Evolutionary conservation across 768 basidiomycete genomes (phyloP).

Genomic region (Ramaria sp.): DNA sequence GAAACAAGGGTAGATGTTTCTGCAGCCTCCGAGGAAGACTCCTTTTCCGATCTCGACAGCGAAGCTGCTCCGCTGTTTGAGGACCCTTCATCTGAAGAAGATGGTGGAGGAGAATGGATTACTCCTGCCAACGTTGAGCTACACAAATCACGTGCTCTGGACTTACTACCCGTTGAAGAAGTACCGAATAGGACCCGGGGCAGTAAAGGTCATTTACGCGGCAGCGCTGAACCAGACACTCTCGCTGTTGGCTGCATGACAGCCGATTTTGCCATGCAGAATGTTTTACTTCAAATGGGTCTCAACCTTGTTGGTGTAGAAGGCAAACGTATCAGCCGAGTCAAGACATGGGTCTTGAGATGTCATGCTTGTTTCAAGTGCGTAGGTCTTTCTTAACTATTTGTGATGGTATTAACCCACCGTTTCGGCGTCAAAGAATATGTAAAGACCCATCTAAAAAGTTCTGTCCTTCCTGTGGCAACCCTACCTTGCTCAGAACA

Average conservation of each 20-base stretch:
- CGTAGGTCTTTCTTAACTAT: slow-evolving; percentile 23
- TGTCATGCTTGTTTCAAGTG: slow-evolving; percentile 99
- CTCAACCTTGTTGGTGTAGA: slow-evolving; percentile 81
- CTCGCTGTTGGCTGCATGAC: slow-evolving; percentile 89
- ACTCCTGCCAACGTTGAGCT: slow-evolving; percentile 77
- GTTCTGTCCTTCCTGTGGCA: slow-evolving; percentile 97
- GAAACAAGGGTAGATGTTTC: background rate
- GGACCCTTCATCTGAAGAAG: slow-evolving; percentile 63
- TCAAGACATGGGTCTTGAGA: slow-evolving; percentile 91
- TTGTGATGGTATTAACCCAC: background rate
- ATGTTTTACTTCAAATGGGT: slow-evolving; percentile 90
- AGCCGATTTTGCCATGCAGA: slow-evolving; percentile 98
- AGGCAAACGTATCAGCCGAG: slow-evolving; percentile 80
- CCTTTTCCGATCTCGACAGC: slow-evolving; percentile 14
- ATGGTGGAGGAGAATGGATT: slow-evolving; percentile 94
- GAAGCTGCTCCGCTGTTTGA: slow-evolving; percentile 41
- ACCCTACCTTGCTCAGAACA: slow-evolving; percentile 78
- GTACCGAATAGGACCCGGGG: background rate
- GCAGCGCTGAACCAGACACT: slow-evolving; percentile 2
- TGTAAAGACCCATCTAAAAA: slow-evolving; percentile 92
- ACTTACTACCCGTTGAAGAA: slow-evolving; percentile 52
- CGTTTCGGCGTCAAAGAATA: slow-evolving; percentile 39
- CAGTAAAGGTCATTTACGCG: background rate
- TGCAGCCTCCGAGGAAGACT: slow-evolving; percentile 10
- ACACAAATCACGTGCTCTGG: slow-evolving; percentile 81